Conservation (phyloP, 192 early-diverging fungal species). For the Kickxella alabastrina region DNA sequence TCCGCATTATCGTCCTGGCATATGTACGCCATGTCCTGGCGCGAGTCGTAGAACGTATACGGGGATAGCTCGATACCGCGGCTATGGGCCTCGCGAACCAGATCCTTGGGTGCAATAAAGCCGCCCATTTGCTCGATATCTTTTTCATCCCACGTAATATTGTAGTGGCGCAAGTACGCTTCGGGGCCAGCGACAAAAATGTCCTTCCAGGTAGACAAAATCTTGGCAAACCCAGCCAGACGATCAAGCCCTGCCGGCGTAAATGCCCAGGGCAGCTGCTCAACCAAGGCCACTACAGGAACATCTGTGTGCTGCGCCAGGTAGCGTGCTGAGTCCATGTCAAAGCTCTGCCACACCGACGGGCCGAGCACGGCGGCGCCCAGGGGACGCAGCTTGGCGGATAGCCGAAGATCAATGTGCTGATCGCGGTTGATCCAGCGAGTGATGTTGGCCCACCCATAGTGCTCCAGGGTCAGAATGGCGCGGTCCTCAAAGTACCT, state of each 20-base stretch:
- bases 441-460: conserved; percentile 33
- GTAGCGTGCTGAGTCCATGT: conserved; percentile 45
- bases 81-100: conserved; percentile 23
- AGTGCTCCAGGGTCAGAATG: conserved; percentile 32
- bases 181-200: conserved; percentile 40
- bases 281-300: conserved; percentile 28
- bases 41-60: conserved; percentile 52
- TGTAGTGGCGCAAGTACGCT: conserved; percentile 10
- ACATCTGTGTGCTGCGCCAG: conserved; percentile 18
- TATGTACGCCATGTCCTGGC: conserved; percentile 34
- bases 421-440: conserved; percentile 11
- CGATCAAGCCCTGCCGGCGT: conserved; percentile 39
- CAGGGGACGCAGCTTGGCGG: conserved; percentile 2
- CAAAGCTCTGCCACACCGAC: conserved; percentile 44
- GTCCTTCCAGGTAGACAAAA: conserved; percentile 51
- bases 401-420: conserved; percentile 17
- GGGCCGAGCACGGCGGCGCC: conserved; percentile 17
- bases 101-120: conserved; percentile 17
- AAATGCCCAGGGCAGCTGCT: conserved; percentile 32
- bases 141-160: conserved; percentile 32
- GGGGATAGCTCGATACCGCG: conserved; percentile 37
- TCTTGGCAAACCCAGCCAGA: conserved; percentile 20
- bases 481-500: conserved; percentile 50
- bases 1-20: conserved; percentile 10
- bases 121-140: conserved; percentile 40